These are phyloP conservation scores for Somion occarium DNA, from an alignment of 1,284 basidiomycete species.

Conservation along the genomic window DNA sequence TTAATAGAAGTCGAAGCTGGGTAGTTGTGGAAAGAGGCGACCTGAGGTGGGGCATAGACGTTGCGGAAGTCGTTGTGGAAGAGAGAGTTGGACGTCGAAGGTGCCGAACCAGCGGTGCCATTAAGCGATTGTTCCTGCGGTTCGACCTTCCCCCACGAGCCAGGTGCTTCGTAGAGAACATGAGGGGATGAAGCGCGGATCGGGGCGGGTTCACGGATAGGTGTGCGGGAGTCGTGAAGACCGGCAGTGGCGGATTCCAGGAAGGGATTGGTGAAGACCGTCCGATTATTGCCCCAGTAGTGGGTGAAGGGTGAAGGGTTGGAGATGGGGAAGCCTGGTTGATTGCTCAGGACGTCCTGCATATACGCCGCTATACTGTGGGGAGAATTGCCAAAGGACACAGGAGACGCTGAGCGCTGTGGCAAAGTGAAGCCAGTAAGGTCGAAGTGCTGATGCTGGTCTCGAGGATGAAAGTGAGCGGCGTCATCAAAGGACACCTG, in stretches of 20 bases:
- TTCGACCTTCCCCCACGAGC: not conserved
- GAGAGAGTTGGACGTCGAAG: not conserved
- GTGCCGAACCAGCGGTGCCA: not conserved
- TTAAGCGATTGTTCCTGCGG: not conserved
- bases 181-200: constrained; percentile 5
- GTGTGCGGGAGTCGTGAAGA: not conserved
- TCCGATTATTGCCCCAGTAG: not conserved
- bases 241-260: not conserved
- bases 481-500: constrained; percentile 12
- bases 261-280: not conserved
- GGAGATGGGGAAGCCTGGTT: not conserved
- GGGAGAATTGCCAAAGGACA: not conserved
- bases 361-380: not conserved
- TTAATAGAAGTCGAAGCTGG: not conserved
- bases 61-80: not conserved
- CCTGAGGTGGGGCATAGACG: not conserved
- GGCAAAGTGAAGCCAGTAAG: not conserved
- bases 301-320: not conserved
- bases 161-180: not conserved
- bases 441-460: not conserved
- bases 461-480: constrained; percentile 5
- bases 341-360: not conserved
- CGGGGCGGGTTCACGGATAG: constrained; percentile 3
- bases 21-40: not conserved
- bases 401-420: not conserved